Percentiles rank a stretch among this genome's conserved stretches.
These are phyloP conservation scores for Penicillium crystallinum DNA, from an alignment of 495 filamentous ascomycete genomes.

Conservation along the genomic window DNA sequence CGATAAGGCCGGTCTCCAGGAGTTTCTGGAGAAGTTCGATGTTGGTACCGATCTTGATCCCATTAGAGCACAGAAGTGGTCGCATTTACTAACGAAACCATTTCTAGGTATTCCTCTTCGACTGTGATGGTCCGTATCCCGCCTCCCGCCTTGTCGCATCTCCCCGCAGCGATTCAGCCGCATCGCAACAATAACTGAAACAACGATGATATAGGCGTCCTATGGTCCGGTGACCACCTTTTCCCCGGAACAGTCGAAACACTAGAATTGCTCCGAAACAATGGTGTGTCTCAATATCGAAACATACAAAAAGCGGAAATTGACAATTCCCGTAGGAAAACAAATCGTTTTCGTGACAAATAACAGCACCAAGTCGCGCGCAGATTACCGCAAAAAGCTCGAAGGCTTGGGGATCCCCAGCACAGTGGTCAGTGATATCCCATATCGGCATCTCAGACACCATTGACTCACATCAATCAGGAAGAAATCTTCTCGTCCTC, in stretches of 20 bases:
- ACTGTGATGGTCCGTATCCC: constrained; percentile 76
- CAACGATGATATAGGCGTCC: constrained; percentile 60
- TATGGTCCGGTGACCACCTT: constrained; percentile 91
- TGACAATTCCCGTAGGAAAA: constrained; percentile 58
- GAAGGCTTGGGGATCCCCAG: constrained; percentile 75
- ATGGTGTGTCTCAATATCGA: constrained; percentile 49
- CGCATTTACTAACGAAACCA: neutral
- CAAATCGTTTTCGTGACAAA: constrained; percentile 96
- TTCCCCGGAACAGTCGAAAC: constrained; percentile 82
- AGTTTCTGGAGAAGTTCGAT: constrained; percentile 87
- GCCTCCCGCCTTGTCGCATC: constrained; percentile 14
- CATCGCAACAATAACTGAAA: constrained; percentile 17
- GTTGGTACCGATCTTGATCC: constrained; percentile 47
- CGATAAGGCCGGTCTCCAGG: constrained; percentile 64
- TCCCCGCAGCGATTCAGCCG: neutral
- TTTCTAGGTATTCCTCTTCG: constrained; percentile 80
- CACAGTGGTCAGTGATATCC: constrained; percentile 45
- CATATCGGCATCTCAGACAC: neutral
- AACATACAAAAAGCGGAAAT: neutral
- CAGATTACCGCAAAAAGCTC: constrained; percentile 88
- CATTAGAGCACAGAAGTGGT: neutral
- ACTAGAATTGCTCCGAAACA: constrained; percentile 69
- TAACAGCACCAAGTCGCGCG: constrained; percentile 94
- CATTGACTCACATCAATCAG: constrained; percentile 27
- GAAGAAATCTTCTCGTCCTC: constrained; percentile 96